Evolutionary conservation across 2,329 filamentous ascomycete genomes (phyloP).

Genomic region (Colletotrichum chlorophyti): DNA sequence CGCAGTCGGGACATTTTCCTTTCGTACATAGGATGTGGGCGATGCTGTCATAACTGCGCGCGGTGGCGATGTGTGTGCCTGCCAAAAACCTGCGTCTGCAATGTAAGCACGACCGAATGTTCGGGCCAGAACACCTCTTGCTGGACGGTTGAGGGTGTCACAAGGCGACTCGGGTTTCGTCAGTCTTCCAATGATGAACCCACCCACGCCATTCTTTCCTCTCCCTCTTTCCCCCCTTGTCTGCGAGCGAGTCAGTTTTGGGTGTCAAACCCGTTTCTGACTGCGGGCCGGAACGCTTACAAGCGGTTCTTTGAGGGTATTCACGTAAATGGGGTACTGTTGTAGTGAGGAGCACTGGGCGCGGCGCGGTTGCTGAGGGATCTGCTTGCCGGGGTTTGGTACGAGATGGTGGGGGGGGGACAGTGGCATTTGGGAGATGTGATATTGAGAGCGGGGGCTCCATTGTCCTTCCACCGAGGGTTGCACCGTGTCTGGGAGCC

Average conservation of each 20-base stretch:
- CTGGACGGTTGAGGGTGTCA: constrained; percentile 13
- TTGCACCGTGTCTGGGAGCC: constrained; percentile 11
- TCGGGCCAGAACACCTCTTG: constrained; percentile 3
- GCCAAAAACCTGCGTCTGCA: constrained; percentile 9
- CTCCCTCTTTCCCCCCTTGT: too few relatives aligned
- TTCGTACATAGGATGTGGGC: background rate
- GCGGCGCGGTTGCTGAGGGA: constrained; percentile 24
- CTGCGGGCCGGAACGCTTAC: constrained; percentile 10
- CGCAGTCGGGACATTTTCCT: too few relatives aligned
- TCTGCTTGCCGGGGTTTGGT: constrained; percentile 9
- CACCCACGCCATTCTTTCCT: too few relatives aligned
- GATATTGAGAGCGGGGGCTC: background rate
- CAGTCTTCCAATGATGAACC: too few relatives aligned
- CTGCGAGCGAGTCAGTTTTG: background rate
- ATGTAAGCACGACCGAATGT: constrained; percentile 25
- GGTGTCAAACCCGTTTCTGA: background rate
- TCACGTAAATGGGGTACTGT: background rate
- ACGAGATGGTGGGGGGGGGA: constrained; percentile 8
- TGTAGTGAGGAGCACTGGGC: constrained; percentile 12
- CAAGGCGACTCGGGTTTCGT: background rate
- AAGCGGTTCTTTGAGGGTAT: constrained; percentile 7
- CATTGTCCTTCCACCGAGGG: constrained; percentile 2
- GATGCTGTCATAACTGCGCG: constrained; percentile 24
- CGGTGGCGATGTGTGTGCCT: constrained; percentile 25
- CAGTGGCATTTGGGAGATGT: constrained; percentile 3